Evolutionary conservation across 352 stramenopile species (phyloP).

Genomic region (Pythium insidiosum): DNA sequence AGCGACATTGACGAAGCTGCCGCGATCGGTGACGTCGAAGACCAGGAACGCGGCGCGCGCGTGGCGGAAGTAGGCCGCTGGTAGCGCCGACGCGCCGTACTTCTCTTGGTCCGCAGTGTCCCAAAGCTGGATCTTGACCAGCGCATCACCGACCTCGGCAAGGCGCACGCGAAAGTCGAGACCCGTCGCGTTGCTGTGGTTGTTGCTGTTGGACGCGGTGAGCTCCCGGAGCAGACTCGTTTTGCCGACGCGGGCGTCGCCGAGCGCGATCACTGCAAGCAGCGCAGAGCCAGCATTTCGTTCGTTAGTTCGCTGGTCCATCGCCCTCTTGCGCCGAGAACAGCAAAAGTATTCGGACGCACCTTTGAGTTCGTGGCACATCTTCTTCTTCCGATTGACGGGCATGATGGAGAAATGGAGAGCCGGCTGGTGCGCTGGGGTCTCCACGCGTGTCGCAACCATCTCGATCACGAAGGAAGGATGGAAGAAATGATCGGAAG

Average conservation of each 20-base stretch:
- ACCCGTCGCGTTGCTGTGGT: background rate
- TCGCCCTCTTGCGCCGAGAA: too few species aligned
- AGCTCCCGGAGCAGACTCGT: slow-evolving; percentile 26
- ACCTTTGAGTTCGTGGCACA: slow-evolving; percentile 42
- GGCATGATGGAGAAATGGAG: slow-evolving; percentile 46
- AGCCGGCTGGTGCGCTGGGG: slow-evolving; percentile 4
- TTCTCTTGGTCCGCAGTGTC: slow-evolving; percentile 41
- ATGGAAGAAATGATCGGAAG: background rate
- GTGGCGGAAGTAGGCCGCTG: slow-evolving; percentile 33
- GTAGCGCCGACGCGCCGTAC: slow-evolving; percentile 22
- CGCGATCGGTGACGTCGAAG: slow-evolving; percentile 28
- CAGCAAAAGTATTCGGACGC: background rate
- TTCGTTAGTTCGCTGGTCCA: too few species aligned
- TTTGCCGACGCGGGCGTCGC: slow-evolving; percentile 32
- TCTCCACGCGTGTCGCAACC: slow-evolving; percentile 8
- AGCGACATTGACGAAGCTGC: slow-evolving; percentile 23
- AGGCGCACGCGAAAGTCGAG: slow-evolving; percentile 31
- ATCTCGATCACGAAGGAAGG: background rate
- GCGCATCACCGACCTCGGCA: slow-evolving; percentile 16
- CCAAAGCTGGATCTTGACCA: slow-evolving; percentile 47
- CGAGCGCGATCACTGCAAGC: slow-evolving; percentile 43
- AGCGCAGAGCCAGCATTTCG: too few species aligned
- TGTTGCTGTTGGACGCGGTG: too few species aligned
- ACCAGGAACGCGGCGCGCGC: slow-evolving; percentile 32
- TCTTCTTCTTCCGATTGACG: slow-evolving; percentile 37